Evolutionary conservation across 1,284 basidiomycete species (phyloP), one percentile per base, ranked within the genome.

Genomic region (Vanrija sp.): DNA sequence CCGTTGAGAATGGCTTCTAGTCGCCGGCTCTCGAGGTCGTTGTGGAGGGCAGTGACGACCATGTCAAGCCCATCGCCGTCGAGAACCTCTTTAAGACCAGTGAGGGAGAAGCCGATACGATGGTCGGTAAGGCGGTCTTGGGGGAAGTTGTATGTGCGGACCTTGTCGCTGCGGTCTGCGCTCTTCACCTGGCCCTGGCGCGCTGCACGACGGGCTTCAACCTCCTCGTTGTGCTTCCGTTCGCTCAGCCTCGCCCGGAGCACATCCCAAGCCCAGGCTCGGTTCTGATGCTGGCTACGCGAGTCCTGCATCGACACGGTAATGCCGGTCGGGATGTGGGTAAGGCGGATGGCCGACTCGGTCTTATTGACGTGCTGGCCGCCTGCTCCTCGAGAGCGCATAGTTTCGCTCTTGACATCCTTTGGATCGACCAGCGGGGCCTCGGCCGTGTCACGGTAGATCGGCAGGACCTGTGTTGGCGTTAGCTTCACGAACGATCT

Each of bases 361-460:
- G 95, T 98, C 81, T 90, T 92, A 78, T 98, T 99, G 66, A 98
- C 96, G 77, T 98, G 95, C 86, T 95, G 67, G n/a, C 96, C 95
- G 45, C 96, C 96, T 3, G 96, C 95, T 44, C 96, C 96, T 31
- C 92, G 79, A 0, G 94, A 84, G 18, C 95, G 84, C 94, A 98
- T 97, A 42, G 95, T 90, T 67, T 98, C 95, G 3, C 89, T 74
- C 64, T 83, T 87, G 47, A 98, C 84, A 56, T 98, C 95, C 53
- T 89, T 88, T 74, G 89, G 86, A 49, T 85, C 31, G 12, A 31
- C 31, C 31, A 31, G 15, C 16, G 38, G 38, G 67, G 75, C 64
- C 51, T 78, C 61, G 39, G 62, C 51, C 42, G 86, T 85, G 59
- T 90, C 87, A 0, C 69, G 68, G 20, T 81, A 78, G 6, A 91